These are phyloP conservation scores for Suillus subluteus DNA, from an alignment of 768 basidiomycete species.

Conservation along the genomic window DNA sequence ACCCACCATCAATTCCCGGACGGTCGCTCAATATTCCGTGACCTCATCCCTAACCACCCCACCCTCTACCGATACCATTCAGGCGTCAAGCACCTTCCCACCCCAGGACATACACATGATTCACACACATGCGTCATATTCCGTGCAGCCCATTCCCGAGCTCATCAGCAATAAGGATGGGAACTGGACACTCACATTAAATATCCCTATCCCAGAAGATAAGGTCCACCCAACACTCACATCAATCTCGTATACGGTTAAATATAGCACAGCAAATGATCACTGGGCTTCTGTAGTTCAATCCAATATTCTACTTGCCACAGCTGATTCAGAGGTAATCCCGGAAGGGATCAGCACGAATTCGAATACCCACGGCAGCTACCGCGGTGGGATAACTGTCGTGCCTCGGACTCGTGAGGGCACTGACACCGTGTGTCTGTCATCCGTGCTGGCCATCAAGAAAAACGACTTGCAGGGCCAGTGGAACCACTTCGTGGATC, in stretches of 20 bases:
- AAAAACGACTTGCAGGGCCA: not conserved
- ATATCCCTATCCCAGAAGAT: not conserved
- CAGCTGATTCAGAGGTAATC: not conserved
- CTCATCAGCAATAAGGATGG: not conserved
- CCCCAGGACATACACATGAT: not conserved
- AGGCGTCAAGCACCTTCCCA: not conserved
- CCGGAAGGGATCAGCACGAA: not conserved
- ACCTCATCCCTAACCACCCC: not conserved
- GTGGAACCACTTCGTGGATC: not conserved
- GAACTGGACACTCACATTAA: conserved; percentile 2
- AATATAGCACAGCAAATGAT: not conserved
- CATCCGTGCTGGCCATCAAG: conserved; percentile 2
- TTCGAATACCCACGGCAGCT: not conserved
- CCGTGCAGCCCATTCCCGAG: not conserved
- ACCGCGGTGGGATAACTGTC: not conserved
- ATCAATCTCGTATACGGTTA: not conserved
- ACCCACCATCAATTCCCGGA: not conserved
- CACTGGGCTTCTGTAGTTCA: conserved; percentile 1
- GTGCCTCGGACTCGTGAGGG: not conserved
- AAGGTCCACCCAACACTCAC: not conserved
- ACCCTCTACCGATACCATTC: not conserved
- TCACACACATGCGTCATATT: not conserved
- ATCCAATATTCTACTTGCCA: not conserved
- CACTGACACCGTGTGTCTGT: not conserved
- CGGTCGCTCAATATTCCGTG: not conserved